Evolutionary conservation across 768 basidiomycete species (phyloP), one percentile per base, ranked within the genome.

Genomic region (Galerina sulciceps): DNA sequence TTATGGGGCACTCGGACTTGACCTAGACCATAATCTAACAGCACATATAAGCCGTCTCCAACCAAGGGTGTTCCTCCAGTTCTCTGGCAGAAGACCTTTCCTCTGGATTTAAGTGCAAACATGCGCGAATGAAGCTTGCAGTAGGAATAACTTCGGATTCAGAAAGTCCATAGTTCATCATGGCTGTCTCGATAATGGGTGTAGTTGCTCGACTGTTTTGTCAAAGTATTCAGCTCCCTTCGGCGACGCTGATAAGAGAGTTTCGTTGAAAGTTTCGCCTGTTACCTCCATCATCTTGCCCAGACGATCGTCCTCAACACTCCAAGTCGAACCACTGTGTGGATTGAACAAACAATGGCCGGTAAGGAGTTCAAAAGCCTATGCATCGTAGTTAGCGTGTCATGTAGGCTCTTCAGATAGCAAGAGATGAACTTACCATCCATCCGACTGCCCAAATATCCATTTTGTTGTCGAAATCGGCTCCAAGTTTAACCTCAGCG

Each of bases 251-350:
- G 51, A 52, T n/a, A 71, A 66, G 22, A 63, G 54, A 42, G 18
- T 26, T 15, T 40, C 50, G 31, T 31, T 38, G 53, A 69, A 72
- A 37, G 22, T 40, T 46, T 70, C 56, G 3, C 69, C 69, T 8
- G 69, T 72, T 11, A 67, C 35, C 47, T 71, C 70, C 47, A 71
- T 63, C 69, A 73, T 73, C 47, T 67, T 67, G 6, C 66, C 67
- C 34, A 72, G 53, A 49, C 67, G 67, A 49, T 71, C 68, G 37
- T 72, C 70, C 47, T 71, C 69, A 31, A 42, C 17, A 15, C n/a
- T 37, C 62, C 62, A 63, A 26, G 40, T 52, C 35, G 60, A 45
- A 22, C 61, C 64, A 31, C 43, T 60, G 48, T 64, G 53, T 1
- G 68, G 69, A 23, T 51, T 55, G 51, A 71, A 71, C 6, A 71